Evolutionary conservation across 2,329 filamentous ascomycete species (phyloP), one percentile per base, ranked within the genome.

Genomic region (Macrophomina pseudophaseolina): DNA sequence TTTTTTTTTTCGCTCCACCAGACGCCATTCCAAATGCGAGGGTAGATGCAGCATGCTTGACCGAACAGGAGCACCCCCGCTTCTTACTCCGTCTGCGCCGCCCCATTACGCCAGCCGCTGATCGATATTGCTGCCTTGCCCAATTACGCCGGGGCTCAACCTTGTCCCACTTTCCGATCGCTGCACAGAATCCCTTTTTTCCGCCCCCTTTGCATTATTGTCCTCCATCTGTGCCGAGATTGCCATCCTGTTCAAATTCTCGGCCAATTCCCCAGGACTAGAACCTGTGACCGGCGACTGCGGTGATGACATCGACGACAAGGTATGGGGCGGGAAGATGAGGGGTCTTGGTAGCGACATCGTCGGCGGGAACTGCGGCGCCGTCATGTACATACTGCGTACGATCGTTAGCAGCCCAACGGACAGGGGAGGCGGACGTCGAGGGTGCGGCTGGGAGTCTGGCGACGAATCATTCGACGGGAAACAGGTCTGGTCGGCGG

Each of bases 151-250:
- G 4, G 49, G 62, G 30, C 28, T 65, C 23, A n/a, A 32, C 48
- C 42, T 9, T 11, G 35, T 44, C 51, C 42, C 62, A 14, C 49
- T 54, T 32, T 54, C 62, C 40, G 62, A 56, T 46, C 62, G 51
- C 49, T 65, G 62, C 49, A 65, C 62, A 4, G 62, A 65, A 35
- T 65, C 62, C 62, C 62, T 65, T 18, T 65, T 65, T 12, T 56
- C 62, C 23, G 49, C 38, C 6, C 48, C 51, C 51, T 65, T 65
- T 14, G 49, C 18, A 11, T 46, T 38, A 7, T 18, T 28, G 28
- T 65, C 52, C 30, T 65, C 52, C 30, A 44, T 46, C 18, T 48
- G 40, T 5, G 49, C 16, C 35, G 51, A 30, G 40, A 65, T 53
- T 4, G 48, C 62, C 62, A 65, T 65, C 28, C 62, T 53, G 62